A percentile compares a stretch with the other conserved stretches of the same genome.
Conservation (phyloP, 2,329 filamentous ascomycete genomes). For the Colletotrichum sp. region DNA sequence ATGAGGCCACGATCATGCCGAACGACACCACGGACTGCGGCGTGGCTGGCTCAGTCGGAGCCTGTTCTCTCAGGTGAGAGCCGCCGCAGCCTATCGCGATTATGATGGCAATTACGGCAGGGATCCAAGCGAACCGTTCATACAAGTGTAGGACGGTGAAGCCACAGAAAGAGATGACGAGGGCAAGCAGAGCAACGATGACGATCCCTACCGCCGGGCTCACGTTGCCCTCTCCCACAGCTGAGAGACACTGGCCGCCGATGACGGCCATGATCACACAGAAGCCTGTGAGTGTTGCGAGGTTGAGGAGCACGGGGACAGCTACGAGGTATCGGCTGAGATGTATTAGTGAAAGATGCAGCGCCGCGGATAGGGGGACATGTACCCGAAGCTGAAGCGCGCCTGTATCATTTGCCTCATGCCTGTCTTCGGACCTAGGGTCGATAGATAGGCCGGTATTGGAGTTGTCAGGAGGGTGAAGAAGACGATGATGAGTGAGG, state of each 20-base stretch:
- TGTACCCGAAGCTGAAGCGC: constrained; percentile 35
- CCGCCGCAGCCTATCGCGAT: constrained; percentile 45
- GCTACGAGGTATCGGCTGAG: constrained; percentile 23
- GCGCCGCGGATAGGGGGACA: constrained; percentile 23
- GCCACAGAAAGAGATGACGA: constrained; percentile 54
- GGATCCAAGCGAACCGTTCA: constrained; percentile 54
- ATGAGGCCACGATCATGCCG: constrained; percentile 66
- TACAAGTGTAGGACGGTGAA: constrained; percentile 49
- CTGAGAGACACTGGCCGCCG: constrained; percentile 47
- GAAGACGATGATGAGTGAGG: constrained; percentile 51
- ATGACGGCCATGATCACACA: constrained; percentile 52
- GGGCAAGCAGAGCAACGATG: constrained; percentile 47
- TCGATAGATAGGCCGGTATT: constrained; percentile 44
- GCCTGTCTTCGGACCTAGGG: constrained; percentile 47
- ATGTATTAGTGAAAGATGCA: neutral
- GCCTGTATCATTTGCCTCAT: constrained; percentile 54
- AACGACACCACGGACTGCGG: constrained; percentile 58
- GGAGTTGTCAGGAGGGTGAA: constrained; percentile 46
- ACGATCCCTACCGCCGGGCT: constrained; percentile 52
- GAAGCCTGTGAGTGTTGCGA: constrained; percentile 53
- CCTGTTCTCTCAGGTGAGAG: constrained; percentile 41
- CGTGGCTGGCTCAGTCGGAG: constrained; percentile 35
- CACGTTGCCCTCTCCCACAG: constrained; percentile 40
- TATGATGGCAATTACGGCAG: constrained; percentile 42
- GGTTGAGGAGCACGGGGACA: constrained; percentile 42